Conservation (phyloP, 805 yeast species). For the Metschnikowia sp. region DNA sequence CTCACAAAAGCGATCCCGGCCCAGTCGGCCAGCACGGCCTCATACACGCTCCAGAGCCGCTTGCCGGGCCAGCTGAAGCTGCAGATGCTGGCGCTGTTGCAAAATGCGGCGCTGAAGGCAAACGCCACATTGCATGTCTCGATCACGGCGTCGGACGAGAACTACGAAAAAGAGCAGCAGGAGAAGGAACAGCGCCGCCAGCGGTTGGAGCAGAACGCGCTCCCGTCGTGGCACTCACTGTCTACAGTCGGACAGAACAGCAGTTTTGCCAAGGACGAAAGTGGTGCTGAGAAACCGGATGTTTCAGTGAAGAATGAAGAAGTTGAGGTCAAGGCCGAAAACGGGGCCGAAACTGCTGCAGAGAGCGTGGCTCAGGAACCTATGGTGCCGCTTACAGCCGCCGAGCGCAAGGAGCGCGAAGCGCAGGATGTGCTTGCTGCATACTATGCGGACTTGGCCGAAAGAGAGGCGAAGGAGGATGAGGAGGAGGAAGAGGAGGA, state of each 20-base stretch:
- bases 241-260: conserved; percentile 80
- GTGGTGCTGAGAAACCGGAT: conserved; percentile 1
- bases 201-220: conserved; percentile 82
- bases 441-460: conserved; percentile 74
- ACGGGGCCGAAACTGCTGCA: neutral
- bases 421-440: conserved; percentile 64
- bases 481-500: conserved; percentile 54
- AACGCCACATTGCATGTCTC: conserved; percentile 89
- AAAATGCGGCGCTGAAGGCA: conserved; percentile 55
- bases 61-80: conserved; percentile 30
- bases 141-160: conserved; percentile 84
- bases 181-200: conserved; percentile 66
- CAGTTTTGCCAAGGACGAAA: conserved; percentile 33
- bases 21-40: conserved; percentile 61
- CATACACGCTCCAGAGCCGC: conserved; percentile 60
- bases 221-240: conserved; percentile 94
- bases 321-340: conserved; percentile 11
- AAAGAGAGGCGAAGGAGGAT: conserved; percentile 60
- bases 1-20: conserved; percentile 83
- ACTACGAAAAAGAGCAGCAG: conserved; percentile 59
- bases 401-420: conserved; percentile 36
- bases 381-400: conserved; percentile 9
- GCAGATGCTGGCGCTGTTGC: conserved; percentile 30
- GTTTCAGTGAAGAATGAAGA: neutral
- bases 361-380: conserved; percentile 1